Conservation (phyloP, 352 stramenopile species). For the Phytopythium helicoides region DNA sequence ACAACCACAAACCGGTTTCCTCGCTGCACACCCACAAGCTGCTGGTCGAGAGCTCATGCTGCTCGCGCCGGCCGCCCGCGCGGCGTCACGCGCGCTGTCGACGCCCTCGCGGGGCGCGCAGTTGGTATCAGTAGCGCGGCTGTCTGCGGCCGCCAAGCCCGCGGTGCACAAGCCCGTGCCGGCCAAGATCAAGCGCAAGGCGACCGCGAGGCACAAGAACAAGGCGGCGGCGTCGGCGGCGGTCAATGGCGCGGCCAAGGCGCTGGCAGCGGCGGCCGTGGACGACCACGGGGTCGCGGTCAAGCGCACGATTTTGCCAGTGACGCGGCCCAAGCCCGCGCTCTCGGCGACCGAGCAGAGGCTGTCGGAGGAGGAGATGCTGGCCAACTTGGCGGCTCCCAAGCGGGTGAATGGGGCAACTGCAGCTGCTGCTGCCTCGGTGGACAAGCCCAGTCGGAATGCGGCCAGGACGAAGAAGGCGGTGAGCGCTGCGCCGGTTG, state of each 20-base stretch:
- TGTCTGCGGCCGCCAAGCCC: background rate
- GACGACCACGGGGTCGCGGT: conserved; percentile 8
- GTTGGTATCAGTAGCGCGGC: background rate
- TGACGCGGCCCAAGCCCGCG: conserved; percentile 11
- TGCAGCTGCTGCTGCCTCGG: conserved; percentile 1
- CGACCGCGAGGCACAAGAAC: conserved; percentile 24
- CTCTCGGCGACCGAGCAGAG: conserved; percentile 22
- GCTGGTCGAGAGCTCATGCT: background rate
- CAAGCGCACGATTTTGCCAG: conserved; percentile 1
- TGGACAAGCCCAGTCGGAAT: conserved; percentile 1
- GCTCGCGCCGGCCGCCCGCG: background rate
- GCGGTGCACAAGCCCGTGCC: conserved; percentile 17
- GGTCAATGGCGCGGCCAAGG: conserved; percentile 11
- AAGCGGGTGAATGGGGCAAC: conserved; percentile 10
- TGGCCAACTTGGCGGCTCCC: conserved; percentile 15
- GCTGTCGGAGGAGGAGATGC: conserved; percentile 34
- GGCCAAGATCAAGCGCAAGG: conserved; percentile 29
- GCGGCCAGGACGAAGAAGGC: conserved; percentile 11
- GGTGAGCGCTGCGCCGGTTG: conserved; percentile 1
- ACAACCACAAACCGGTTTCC: no score
- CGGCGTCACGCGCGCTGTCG: background rate
- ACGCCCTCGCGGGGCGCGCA: no score
- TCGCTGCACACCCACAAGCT: no score
- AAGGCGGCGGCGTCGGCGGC: conserved; percentile 11
- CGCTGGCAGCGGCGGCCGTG: no score